Conservation (phyloP, 1,284 basidiomycete species). For the Trametes sp. region DNA sequence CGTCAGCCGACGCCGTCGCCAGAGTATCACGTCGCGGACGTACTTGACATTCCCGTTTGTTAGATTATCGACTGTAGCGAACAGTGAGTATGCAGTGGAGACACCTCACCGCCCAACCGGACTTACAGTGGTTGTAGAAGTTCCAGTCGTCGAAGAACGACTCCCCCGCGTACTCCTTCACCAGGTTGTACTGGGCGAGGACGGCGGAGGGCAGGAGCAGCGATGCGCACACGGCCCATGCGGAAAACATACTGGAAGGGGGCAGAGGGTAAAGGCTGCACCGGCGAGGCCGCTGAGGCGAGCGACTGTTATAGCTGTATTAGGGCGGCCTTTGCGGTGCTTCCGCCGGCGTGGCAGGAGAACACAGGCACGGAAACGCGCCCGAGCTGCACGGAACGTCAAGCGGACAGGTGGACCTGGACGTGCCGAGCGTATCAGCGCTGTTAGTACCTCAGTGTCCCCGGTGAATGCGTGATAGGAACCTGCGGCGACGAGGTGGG, state of each 20-base stretch:
- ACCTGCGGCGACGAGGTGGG: conserved; percentile 28
- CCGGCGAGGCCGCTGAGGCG: conserved; percentile 6
- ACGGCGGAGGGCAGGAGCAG: conserved; percentile 31
- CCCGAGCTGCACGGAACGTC: conserved; percentile 13
- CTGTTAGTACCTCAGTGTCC: conserved; percentile 24
- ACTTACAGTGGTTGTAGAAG: conserved; percentile 47
- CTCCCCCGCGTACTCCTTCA: conserved; percentile 47
- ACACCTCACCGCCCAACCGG: neutral
- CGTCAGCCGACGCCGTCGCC: conserved; percentile 5
- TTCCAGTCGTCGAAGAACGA: conserved; percentile 51
- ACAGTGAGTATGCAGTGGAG: conserved; percentile 1
- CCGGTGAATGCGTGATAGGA: conserved; percentile 25
- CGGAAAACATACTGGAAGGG: conserved; percentile 26
- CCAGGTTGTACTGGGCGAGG: conserved; percentile 40
- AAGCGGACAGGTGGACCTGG: conserved; percentile 10
- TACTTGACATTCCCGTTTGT: conserved; percentile 75
- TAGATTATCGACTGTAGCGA: conserved; percentile 64
- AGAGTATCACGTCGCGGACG: conserved; percentile 19
- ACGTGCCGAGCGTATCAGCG: conserved; percentile 15
- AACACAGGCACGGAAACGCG: conserved; percentile 14
- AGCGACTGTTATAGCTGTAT: conserved; percentile 31
- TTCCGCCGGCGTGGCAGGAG: conserved; percentile 21
- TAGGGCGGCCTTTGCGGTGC: conserved; percentile 25
- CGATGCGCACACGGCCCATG: conserved; percentile 17
- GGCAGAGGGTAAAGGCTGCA: conserved; percentile 7